Conservation (phyloP, 441 rosid species). For the Theobroma grandiflorum region DNA sequence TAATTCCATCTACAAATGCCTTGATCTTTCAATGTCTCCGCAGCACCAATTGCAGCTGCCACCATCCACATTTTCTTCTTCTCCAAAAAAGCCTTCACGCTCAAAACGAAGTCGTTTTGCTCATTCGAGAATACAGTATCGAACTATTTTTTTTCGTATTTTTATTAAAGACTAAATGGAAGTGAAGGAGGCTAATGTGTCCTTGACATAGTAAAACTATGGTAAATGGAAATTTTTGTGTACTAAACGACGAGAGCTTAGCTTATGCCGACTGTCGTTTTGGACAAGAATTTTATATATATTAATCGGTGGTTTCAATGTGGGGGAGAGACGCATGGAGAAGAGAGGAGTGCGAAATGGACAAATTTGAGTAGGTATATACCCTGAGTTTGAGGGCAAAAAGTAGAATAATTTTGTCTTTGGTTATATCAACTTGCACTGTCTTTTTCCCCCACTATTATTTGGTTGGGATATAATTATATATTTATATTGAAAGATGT, state of each 20-base stretch:
- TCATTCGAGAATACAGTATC: not conserved
- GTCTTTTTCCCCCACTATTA: not conserved
- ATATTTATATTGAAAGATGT: not conserved
- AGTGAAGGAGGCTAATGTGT: not conserved
- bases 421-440: not conserved
- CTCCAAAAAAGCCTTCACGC: not conserved
- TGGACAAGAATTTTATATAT: not conserved
- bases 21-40: slow-evolving; percentile 36
- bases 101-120: slow-evolving; percentile 11
- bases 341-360: not conserved
- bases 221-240: not conserved
- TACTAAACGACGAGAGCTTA: not conserved
- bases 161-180: not conserved
- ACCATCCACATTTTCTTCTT: slow-evolving; percentile 44
- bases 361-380: not conserved
- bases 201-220: not conserved
- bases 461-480: not conserved
- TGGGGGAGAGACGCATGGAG: not conserved
- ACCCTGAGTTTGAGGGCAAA: not conserved
- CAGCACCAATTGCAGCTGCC: slow-evolving; percentile 46
- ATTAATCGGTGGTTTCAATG: not conserved
- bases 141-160: not conserved
- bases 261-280: not conserved
- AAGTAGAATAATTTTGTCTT: slow-evolving; percentile 6
- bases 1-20: slow-evolving; percentile 35